Base-by-base conservation (phyloP, 2,329 filamentous ascomycete species). In the Fusarium anthophilum region DNA sequence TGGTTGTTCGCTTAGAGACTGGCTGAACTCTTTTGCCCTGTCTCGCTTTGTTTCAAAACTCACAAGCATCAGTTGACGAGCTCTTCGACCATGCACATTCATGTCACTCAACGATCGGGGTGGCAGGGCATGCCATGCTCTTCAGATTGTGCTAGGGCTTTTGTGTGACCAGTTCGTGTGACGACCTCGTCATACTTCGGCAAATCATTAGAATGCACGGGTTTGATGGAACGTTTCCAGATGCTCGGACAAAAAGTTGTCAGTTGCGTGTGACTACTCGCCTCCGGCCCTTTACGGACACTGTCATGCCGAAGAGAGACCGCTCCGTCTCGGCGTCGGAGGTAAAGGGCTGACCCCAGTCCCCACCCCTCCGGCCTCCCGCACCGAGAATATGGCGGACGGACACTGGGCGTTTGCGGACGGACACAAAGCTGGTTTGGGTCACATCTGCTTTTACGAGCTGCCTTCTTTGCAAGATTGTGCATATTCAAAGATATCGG, bases 181-280 rank as follows among this genome's bases (percentile, higher is more conserved):
- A 68, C 59, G 17, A 22, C 55, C 32, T 51, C 62, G 67, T 72
- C 63, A 69, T 45, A 51, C 72, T 61, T 58, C 72, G 67, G 72
- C 66, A 76, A 66, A 68, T 75, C 50, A 62, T 48, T 61, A 63
- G 18, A 26, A 53, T 26, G 48, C 67, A 67, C 62, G 45, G 55
- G 67, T 58, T 57, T 37, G 44, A 73, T 73, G 66, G 75, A 73
- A 77, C 69, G 70, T 66, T 77, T 73, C 75, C 69, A 77, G 75
- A 69, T 67, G 61, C 57, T 76, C 57, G 73, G 73, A 76, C 70
- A 65, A 70, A 62, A 47, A 38, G 35, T 43, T 43, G 45, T 62
- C 32, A 41, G 66, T 65, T 68, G 39, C 32, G 63, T 72, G 69
- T 44, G 53, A 72, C 69, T 60, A 30, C 55, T 74, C 58, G 55